Base-by-base conservation (phyloP, 176 grass and related monocot species). In the Bromus sterilis region DNA sequence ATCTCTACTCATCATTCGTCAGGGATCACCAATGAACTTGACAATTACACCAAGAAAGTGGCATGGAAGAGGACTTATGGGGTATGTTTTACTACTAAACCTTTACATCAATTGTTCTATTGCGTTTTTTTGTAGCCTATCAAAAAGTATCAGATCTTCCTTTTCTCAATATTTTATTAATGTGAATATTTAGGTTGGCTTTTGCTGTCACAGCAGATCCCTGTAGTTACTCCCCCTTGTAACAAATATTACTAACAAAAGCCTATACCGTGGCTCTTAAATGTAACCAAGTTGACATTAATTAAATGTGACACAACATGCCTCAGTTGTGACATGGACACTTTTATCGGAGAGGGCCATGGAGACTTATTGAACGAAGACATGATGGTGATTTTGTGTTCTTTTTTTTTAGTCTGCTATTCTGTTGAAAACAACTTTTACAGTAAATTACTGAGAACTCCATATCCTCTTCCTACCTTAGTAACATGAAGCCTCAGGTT, bases 11-110 rank as follows among this genome's bases (percentile, higher is more conserved):
- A 85, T 95, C 33, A 83, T 88, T 65, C 82, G 93, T 31, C 92
- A 93, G 77, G 90, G 91, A 35, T 86, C 82, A 60, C 14, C 65
- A 81, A 82, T 93, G 84, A 73, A 91, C 77, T 62, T 89, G 39
- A 90, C 43, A 42, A 82, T 99, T 76, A 99, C 93, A 60, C 96
- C 96, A 84, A 92, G 93, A 71, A 81, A 82, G 31, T 99, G 96
- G 96, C 65, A 78, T 46, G 96, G 96, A 68, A 87, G 89, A 85
- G 96, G 91, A 40, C 88, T 95, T 68, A 71, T 99, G 78, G 93
- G 96, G 96, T 99, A 93, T 72, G 85, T 40, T 64, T 86, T 80
- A 78, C 69, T 66, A 53, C n/a, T n/a, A 42, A 57, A 40, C 11
- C 46, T 78, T 32, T 5, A 15, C 46, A n/a, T 80, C 24, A 25